Evolutionary conservation across 805 yeast species (phyloP).

Genomic region (Wickerhamomyces queroliae): DNA sequence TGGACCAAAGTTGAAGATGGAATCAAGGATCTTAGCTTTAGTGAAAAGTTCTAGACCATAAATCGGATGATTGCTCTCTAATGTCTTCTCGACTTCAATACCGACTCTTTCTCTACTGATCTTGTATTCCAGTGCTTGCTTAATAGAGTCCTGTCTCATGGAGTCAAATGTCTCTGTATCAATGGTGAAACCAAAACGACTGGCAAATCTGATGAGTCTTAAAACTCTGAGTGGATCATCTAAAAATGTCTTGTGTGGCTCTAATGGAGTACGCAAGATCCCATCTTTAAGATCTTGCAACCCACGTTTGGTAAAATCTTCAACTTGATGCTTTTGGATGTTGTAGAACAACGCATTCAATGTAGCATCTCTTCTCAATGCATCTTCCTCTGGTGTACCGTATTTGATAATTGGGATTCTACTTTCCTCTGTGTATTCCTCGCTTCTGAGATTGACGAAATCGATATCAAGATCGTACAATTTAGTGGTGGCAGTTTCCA

Average conservation of each 20-base stretch:
- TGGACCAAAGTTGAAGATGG: slow-evolving; percentile 44
- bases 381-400: slow-evolving; percentile 93
- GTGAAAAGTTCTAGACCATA: slow-evolving; percentile 59
- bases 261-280: slow-evolving; percentile 79
- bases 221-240: slow-evolving; percentile 94
- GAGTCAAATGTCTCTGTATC: slow-evolving; percentile 51
- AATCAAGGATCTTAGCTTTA: slow-evolving; percentile 46
- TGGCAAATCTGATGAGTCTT: slow-evolving; percentile 80
- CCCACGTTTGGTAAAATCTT: slow-evolving; percentile 81
- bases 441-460: slow-evolving; percentile 87
- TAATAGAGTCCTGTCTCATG: slow-evolving; percentile 58
- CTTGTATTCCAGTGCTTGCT: slow-evolving; percentile 55
- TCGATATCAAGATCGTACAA: slow-evolving; percentile 83
- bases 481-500: slow-evolving; percentile 93
- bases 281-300: slow-evolving; percentile 65
- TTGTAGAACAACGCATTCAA: slow-evolving; percentile 89
- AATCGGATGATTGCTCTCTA: slow-evolving; percentile 56
- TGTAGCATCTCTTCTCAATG: slow-evolving; percentile 91
- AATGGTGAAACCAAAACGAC: slow-evolving; percentile 64
- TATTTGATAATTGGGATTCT: slow-evolving; percentile 79
- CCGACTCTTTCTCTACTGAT: slow-evolving; percentile 91
- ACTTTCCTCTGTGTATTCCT: slow-evolving; percentile 75
- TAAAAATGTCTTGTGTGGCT: slow-evolving; percentile 75
- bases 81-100: slow-evolving; percentile 71
- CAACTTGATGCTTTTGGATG: slow-evolving; percentile 59